These are phyloP conservation scores for Echium plantagineum DNA, from an alignment of 257 asterid species.

Conservation along the genomic window DNA sequence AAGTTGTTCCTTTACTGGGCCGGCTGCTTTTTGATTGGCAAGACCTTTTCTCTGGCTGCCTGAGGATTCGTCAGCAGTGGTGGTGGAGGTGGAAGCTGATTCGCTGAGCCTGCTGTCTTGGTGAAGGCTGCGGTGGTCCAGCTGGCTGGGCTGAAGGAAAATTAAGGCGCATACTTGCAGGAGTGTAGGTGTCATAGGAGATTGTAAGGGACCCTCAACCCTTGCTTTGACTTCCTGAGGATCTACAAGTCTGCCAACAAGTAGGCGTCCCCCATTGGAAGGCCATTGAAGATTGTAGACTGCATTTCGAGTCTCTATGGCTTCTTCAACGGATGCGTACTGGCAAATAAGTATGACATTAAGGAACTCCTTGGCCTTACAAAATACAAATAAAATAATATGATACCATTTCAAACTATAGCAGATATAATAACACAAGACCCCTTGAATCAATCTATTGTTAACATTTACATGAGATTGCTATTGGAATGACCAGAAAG, in stretches of 20 bases:
- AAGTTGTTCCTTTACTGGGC: constrained; percentile 43
- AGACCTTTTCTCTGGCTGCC: constrained; percentile 26
- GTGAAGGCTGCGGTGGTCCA: constrained; percentile 43
- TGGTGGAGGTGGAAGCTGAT: constrained; percentile 37
- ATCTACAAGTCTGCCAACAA: constrained; percentile 73
- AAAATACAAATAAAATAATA: background rate
- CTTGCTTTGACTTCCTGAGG: constrained; percentile 64
- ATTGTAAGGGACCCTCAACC: constrained; percentile 39
- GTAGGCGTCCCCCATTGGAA: constrained; percentile 58
- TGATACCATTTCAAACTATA: too few species aligned
- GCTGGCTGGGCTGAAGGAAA: constrained; percentile 14
- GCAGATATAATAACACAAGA: too few species aligned
- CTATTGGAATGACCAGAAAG: background rate
- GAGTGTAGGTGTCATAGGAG: constrained; percentile 40
- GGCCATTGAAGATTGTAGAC: constrained; percentile 94
- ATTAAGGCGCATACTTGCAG: constrained; percentile 19
- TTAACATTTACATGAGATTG: background rate
- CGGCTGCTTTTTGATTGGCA: constrained; percentile 33
- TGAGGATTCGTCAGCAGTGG: constrained; percentile 30
- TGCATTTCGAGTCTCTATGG: constrained; percentile 70
- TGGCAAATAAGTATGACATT: constrained; percentile 21
- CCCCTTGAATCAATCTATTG: too few species aligned
- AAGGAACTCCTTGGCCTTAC: background rate
- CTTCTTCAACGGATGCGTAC: constrained; percentile 81
- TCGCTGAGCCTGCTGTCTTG: constrained; percentile 30